A percentile compares a stretch with the other conserved stretches of the same genome.
phyloP scores from a whole-genome alignment of 2,329 filamentous ascomycete genomes.

The Teratosphaeria zuluensis region DNA sequence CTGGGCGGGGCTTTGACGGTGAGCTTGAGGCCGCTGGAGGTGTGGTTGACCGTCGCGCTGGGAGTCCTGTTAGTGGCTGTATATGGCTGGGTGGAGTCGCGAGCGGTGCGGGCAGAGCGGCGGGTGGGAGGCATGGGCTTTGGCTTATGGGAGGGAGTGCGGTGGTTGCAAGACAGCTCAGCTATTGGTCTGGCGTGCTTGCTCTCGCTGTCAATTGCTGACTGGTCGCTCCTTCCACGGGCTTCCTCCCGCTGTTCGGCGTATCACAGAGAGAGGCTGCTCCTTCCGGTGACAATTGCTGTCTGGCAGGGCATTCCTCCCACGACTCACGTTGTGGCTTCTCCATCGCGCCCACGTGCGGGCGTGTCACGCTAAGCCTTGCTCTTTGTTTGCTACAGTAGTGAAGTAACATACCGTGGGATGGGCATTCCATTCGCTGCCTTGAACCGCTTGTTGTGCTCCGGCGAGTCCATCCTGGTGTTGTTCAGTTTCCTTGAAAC shows the following conservation, averaged over 20 bases:
- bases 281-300: neutral
- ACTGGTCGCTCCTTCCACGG: neutral
- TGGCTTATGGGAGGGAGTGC: neutral
- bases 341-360: slow-evolving; percentile 4
- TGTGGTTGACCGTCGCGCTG: slow-evolving; percentile 26
- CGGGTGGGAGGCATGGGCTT: slow-evolving; percentile 25
- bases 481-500: neutral
- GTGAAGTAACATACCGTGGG: neutral
- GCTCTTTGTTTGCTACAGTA: neutral
- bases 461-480: slow-evolving; percentile 10
- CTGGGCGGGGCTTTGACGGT: slow-evolving; percentile 42
- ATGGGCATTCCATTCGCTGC: slow-evolving; percentile 6
- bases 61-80: slow-evolving; percentile 15
- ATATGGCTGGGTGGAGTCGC: slow-evolving; percentile 14
- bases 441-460: slow-evolving; percentile 22
- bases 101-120: slow-evolving; percentile 21
- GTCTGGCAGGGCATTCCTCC: neutral
- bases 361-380: neutral
- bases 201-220: neutral
- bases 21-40: slow-evolving; percentile 36
- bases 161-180: neutral
- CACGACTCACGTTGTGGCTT: neutral
- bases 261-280: neutral
- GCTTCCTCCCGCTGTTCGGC: neutral
- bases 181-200: slow-evolving; percentile 1